A percentile compares a stretch with the other conserved stretches of the same genome.
Evolutionary conservation across 768 basidiomycete species (phyloP).

Genomic region (Mycena latifolia): DNA sequence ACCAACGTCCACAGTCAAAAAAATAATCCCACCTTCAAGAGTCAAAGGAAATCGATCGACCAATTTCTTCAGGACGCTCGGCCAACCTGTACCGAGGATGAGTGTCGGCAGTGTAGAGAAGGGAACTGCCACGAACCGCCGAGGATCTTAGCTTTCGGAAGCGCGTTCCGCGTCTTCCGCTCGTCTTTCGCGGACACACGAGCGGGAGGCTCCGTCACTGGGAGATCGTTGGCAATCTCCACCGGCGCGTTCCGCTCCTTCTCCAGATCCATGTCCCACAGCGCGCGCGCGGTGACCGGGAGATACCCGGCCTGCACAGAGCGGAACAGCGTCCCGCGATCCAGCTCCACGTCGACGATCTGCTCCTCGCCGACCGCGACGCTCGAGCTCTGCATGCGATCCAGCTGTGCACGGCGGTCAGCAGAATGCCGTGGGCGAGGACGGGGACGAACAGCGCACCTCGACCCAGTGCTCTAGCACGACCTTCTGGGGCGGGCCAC

Average conservation of each 20-base stretch:
- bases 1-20: not conserved
- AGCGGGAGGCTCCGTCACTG: not conserved
- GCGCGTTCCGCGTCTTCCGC: conserved; percentile 29
- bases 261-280: conserved; percentile 51
- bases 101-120: not conserved
- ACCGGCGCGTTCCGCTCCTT: conserved; percentile 16
- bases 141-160: conserved; percentile 27
- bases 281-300: conserved; percentile 47
- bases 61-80: conserved; percentile 46
- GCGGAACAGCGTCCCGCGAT: conserved; percentile 57
- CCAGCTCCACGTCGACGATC: conserved; percentile 65
- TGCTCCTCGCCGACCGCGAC: conserved; percentile 61
- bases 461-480: conserved; percentile 69
- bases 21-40: conserved; percentile 46
- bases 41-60: conserved; percentile 58
- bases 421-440: not conserved
- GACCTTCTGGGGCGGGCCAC: conserved; percentile 48
- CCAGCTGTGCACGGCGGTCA: conserved; percentile 49
- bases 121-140: conserved; percentile 18
- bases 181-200: conserved; percentile 13
- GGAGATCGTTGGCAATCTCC: not conserved
- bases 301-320: conserved; percentile 47
- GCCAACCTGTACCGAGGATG: conserved; percentile 37
- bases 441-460: conserved; percentile 44
- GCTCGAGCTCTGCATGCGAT: conserved; percentile 48